Evolutionary conservation across 768 basidiomycete genomes (phyloP).

Genomic region (Auriculariales sp.): DNA sequence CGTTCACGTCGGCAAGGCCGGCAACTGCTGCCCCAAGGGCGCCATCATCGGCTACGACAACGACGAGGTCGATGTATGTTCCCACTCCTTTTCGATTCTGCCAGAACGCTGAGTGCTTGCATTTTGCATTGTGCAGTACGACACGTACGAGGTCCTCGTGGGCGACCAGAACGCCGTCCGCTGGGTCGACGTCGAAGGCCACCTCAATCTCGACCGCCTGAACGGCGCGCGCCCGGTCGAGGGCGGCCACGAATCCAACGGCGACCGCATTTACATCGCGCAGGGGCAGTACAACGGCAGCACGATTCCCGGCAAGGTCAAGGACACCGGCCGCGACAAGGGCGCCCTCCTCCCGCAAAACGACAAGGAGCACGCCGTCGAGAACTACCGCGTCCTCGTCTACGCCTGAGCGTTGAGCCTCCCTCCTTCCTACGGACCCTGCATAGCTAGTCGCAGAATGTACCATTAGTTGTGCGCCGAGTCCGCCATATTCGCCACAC

Average conservation of each 20-base stretch:
- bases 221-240: slow-evolving; percentile 44
- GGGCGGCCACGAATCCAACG: slow-evolving; percentile 50
- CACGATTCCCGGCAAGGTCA: slow-evolving; percentile 51
- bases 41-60: slow-evolving; percentile 47
- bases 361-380: slow-evolving; percentile 3
- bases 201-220: slow-evolving; percentile 28
- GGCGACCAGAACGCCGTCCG: slow-evolving; percentile 39
- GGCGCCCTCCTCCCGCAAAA: slow-evolving; percentile 1
- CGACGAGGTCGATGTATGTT: slow-evolving; percentile 41
- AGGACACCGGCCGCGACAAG: too few relatives aligned
- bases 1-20: slow-evolving; percentile 51
- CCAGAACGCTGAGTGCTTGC: not conserved
- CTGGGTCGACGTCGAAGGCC: slow-evolving; percentile 41
- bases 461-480: too few relatives aligned
- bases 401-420: not conserved
- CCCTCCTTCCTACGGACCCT: not conserved
- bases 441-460: too few relatives aligned
- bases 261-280: slow-evolving; percentile 44
- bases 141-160: slow-evolving; percentile 55
- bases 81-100: not conserved
- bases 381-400: not conserved
- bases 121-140: slow-evolving; percentile 26
- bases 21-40: slow-evolving; percentile 40
- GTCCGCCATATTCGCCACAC: too few relatives aligned
- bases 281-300: slow-evolving; percentile 38